Evolutionary conservation across 371 early-diverging fungal genomes (phyloP).

Genomic region (Rhizoclosmatium hyalinum): DNA sequence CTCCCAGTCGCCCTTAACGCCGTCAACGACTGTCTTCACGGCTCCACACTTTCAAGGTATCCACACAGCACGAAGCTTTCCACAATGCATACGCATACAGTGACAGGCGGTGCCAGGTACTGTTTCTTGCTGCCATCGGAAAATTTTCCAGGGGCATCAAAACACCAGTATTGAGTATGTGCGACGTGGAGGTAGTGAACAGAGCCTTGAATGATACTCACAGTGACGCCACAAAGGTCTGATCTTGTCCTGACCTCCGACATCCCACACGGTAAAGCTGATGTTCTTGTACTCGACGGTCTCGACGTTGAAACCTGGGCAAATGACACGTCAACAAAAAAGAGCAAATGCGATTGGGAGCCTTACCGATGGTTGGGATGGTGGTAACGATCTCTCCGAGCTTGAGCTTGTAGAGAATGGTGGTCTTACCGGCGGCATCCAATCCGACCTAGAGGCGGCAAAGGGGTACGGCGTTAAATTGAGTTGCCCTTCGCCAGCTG

Average conservation of each 20-base stretch:
- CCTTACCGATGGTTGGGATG: slow-evolving; percentile 92
- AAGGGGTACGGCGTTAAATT: background rate
- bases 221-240: slow-evolving; percentile 91
- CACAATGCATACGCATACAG: too few relatives aligned
- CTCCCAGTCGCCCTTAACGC: too few relatives aligned
- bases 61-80: too few relatives aligned
- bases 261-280: slow-evolving; percentile 97
- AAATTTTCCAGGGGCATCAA: too few relatives aligned
- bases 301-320: slow-evolving; percentile 94
- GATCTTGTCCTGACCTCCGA: slow-evolving; percentile 97
- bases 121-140: too few relatives aligned
- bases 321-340: slow-evolving; percentile 11
- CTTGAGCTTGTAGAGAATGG: slow-evolving; percentile 83
- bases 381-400: slow-evolving; percentile 97
- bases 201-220: slow-evolving; percentile 34
- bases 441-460: slow-evolving; percentile 66
- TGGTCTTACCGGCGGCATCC: slow-evolving; percentile 80
- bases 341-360: background rate
- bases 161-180: too few relatives aligned
- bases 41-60: too few relatives aligned
- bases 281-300: slow-evolving; percentile 97
- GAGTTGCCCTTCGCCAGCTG: background rate
- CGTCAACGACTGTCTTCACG: too few relatives aligned
- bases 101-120: too few relatives aligned
- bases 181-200: too few relatives aligned